Evolutionary conservation across 306 rosid species (phyloP).

Genomic region (Psophocarpus tetragonolobus): DNA sequence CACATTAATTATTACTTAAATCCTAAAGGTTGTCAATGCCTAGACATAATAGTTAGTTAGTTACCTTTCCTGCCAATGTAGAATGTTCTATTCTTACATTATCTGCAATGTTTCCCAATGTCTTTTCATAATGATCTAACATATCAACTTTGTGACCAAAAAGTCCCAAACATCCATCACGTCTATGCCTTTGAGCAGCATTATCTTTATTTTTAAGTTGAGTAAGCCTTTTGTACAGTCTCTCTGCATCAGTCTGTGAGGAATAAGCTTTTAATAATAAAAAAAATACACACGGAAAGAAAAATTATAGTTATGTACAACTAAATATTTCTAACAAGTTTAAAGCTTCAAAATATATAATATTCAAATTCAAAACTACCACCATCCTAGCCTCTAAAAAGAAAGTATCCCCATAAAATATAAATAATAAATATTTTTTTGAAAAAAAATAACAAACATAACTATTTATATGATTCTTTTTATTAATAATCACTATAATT

Average conservation of each 20-base stretch:
- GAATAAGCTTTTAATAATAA: not conserved
- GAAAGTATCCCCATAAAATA: not conserved
- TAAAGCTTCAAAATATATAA: not conserved
- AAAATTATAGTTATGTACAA: not conserved
- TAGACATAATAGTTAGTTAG: not conserved
- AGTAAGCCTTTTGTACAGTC: conserved; percentile 55
- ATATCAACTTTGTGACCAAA: conserved; percentile 58
- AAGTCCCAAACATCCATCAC: conserved; percentile 62
- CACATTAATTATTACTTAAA: not conserved
- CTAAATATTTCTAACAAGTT: not conserved
- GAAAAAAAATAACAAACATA: too few species aligned
- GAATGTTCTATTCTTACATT: conserved; percentile 64
- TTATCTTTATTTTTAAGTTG: conserved; percentile 39
- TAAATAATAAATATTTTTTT: too few species aligned
- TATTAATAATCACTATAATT: too few species aligned
- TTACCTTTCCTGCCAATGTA: conserved; percentile 62
- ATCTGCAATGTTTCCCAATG: conserved; percentile 61
- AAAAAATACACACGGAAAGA: not conserved
- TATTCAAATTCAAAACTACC: not conserved
- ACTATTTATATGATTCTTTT: too few species aligned
- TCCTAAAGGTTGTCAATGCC: conserved; percentile 1
- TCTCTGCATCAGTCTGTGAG: conserved; percentile 66
- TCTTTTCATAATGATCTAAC: conserved; percentile 56
- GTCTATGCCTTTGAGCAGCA: conserved; percentile 44
- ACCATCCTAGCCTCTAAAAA: not conserved